Base-by-base conservation (phyloP, 345 rosid species). In the Citrus inodora region DNA sequence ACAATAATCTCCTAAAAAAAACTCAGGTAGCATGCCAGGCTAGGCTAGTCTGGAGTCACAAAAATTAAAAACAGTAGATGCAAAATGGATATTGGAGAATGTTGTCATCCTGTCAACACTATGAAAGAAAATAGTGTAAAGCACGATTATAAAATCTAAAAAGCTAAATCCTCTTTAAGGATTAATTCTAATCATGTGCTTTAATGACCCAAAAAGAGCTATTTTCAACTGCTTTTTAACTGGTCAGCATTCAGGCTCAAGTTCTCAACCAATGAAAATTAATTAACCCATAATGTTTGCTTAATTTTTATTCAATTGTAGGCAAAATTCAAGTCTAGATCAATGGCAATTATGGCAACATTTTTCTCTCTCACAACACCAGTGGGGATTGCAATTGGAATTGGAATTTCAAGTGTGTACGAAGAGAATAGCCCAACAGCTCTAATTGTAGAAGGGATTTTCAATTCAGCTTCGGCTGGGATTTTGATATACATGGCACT, bases 401-500 rank as follows among this genome's bases (percentile, higher is more conserved):
- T 88, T 55, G 90, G 86, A 59, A 79, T 92, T 77, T 85, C 90
- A 2, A 85, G 82, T 33, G 66, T 83, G 14, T 90, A 92, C 76
- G 59, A 76, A 6, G 88, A 74, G 80, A 87, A 80, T 71, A 89
- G 84, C 77, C 78, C 90, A 7, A 86, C 86, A 1, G 87, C 91
- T 3, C 67, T 89, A 17, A 85, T 86, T 58, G 88, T 93, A 19
- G 88, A 87, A 78, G 98, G 96, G n/a, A 73, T 83, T 46, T 82
- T 92, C 74, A 82, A 88, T 19, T 85, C 94, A 27, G 93, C 93
- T 11, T 87, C 96, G 1, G 88, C 93, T 51, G 98, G 96, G 72
- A 89, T 93, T 22, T 84, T 93, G 77, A 88, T 88, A 11, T 92
- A 92, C 80, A 90, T 92, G 98, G 90, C 98, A 24, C 90, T 93